Percentiles rank a stretch among this genome's conserved stretches.
These are phyloP conservation scores for Dicorynia guianensis DNA, from an alignment of 306 rosid genomes.

Conservation along the genomic window DNA sequence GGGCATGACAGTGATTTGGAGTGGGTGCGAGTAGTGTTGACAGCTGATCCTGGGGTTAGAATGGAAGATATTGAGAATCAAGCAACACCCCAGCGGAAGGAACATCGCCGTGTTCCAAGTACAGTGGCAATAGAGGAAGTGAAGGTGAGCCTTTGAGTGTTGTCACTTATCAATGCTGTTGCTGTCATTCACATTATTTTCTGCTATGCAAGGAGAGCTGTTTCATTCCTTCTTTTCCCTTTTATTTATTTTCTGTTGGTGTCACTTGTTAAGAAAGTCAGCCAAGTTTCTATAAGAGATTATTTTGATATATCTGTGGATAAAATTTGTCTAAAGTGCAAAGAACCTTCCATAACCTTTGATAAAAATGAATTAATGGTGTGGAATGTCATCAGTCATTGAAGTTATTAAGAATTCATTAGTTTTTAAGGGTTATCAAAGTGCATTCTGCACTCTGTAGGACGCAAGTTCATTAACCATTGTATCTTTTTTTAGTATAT, in stretches of 20 bases:
- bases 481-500: not conserved
- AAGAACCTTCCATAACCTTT: not conserved
- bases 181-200: constrained; percentile 22
- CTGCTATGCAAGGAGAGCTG: not conserved
- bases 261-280: constrained; percentile 26
- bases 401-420: not conserved
- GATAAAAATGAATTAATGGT: not conserved
- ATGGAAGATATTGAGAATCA: constrained; percentile 87
- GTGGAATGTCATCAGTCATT: not conserved
- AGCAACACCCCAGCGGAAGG: constrained; percentile 76
- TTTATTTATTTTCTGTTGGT: constrained; percentile 14
- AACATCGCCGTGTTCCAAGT: constrained; percentile 98
- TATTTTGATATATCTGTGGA: constrained; percentile 27
- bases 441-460: not conserved
- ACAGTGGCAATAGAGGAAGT: constrained; percentile 93
- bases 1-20: constrained; percentile 58
- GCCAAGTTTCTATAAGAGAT: constrained; percentile 16
- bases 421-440: not conserved
- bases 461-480: not conserved
- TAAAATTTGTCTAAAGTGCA: not conserved
- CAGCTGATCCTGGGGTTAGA: constrained; percentile 77
- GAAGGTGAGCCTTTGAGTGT: constrained; percentile 63
- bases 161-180: constrained; percentile 10
- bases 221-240: not conserved
- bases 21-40: constrained; percentile 83